These are phyloP conservation scores for Eucalyptus pauciflora DNA, from an alignment of 345 rosid species.

Conservation along the genomic window DNA sequence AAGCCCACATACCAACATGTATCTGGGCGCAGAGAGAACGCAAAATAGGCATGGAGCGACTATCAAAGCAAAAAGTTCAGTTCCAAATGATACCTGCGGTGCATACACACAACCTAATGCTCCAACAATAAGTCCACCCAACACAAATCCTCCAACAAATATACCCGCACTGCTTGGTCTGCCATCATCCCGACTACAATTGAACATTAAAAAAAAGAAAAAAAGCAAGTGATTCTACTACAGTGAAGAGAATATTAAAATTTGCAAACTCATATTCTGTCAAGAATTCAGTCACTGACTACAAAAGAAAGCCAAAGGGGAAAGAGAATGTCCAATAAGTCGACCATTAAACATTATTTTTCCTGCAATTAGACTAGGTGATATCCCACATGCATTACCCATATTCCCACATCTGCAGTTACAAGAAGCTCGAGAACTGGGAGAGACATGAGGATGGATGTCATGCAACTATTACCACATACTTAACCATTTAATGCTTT, in stretches of 20 bases:
- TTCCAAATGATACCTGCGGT: conserved; percentile 25
- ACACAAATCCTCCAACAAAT: conserved; percentile 32
- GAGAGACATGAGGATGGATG: not conserved
- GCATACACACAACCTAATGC: conserved; percentile 31
- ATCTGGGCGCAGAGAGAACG: not conserved
- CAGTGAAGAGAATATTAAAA: not conserved
- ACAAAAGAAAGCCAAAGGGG: not conserved
- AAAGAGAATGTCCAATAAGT: not conserved
- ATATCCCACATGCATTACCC: not conserved
- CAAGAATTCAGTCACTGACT: not conserved
- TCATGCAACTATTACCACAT: not conserved
- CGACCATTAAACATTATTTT: not conserved
- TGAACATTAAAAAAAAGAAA: not conserved
- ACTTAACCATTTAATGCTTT: not conserved
- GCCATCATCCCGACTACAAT: conserved; percentile 12
- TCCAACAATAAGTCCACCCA: conserved; percentile 36
- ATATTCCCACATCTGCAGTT: not conserved
- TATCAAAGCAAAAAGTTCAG: not conserved
- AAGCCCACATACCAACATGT: not conserved
- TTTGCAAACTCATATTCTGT: not conserved
- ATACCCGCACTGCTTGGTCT: conserved; percentile 15
- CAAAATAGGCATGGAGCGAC: not conserved
- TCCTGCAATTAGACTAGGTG: not conserved
- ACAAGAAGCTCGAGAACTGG: not conserved
- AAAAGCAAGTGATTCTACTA: not conserved